Evolutionary conservation across 768 basidiomycete genomes (phyloP).

Genomic region (Tulasnella sp.): DNA sequence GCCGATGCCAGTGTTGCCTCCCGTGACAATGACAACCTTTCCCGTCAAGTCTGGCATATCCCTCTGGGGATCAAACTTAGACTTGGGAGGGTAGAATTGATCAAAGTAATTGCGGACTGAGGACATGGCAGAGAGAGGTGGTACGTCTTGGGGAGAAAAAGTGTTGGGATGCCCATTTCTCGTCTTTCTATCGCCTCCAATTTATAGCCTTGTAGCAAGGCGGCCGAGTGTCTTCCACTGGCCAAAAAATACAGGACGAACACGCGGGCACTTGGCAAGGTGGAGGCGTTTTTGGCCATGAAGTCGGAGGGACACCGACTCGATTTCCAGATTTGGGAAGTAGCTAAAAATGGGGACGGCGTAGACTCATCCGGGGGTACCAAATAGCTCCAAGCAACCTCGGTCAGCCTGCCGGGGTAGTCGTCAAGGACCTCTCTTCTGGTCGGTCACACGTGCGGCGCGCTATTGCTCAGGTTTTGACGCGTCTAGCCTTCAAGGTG

Average conservation of each 20-base stretch:
- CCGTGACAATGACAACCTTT: constrained; percentile 22
- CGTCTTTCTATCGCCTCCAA: not conserved
- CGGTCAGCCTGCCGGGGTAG: not conserved
- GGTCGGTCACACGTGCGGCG: too few species aligned
- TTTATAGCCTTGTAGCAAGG: not conserved
- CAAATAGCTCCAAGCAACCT: not conserved
- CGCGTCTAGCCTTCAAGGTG: too few species aligned
- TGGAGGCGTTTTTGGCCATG: not conserved
- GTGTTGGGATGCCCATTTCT: not conserved
- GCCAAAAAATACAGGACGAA: not conserved
- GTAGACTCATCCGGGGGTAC: not conserved
- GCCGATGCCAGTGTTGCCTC: constrained; percentile 18
- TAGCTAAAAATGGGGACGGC: not conserved
- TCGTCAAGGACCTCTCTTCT: too few species aligned
- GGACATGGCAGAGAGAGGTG: not conserved
- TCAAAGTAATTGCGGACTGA: not conserved
- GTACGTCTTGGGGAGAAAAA: not conserved
- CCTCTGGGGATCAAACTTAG: constrained; percentile 1
- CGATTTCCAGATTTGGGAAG: not conserved
- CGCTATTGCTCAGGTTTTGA: too few species aligned
- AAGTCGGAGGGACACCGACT: not conserved
- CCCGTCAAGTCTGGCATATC: constrained; percentile 19
- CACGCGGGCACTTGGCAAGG: not conserved
- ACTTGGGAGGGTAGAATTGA: constrained; percentile 9
- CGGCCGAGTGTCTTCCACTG: not conserved